Evolutionary conservation across 192 early-diverging fungal species (phyloP).

Genomic region (Backusella morwellensis): DNA sequence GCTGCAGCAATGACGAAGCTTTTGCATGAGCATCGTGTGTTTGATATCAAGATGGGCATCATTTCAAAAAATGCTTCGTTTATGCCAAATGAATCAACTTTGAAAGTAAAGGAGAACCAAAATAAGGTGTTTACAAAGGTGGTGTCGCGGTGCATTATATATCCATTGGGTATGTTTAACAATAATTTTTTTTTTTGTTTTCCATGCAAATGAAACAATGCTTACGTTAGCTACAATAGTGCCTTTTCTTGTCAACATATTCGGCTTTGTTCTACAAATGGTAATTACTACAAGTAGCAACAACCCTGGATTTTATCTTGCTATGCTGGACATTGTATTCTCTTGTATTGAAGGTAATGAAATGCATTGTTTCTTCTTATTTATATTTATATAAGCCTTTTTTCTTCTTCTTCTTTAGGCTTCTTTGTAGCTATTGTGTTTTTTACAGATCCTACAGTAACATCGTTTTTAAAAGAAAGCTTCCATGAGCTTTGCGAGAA

Average conservation of each 20-base stretch:
- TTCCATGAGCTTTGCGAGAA: not conserved
- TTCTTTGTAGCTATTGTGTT: slow-evolving; percentile 1
- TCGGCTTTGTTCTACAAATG: not conserved
- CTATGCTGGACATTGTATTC: not conserved
- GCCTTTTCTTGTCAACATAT: not conserved
- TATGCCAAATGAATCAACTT: not conserved
- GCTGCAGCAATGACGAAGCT: not conserved
- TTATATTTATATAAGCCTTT: not conserved
- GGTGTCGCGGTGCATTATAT: not conserved
- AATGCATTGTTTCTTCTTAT: not conserved
- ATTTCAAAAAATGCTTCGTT: not conserved
- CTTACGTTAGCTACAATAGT: not conserved
- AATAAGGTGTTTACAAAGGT: not conserved
- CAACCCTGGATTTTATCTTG: not conserved
- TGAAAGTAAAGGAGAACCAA: not conserved
- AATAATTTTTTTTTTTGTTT: not conserved
- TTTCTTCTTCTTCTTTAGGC: not conserved
- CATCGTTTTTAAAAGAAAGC: not conserved
- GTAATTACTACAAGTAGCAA: not conserved
- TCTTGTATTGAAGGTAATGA: not conserved
- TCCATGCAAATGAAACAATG: not conserved
- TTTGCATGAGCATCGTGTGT: not conserved
- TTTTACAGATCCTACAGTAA: not conserved
- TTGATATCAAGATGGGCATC: not conserved
- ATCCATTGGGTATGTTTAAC: not conserved